phyloP scores from a whole-genome alignment of 805 yeast genomes.

The Clavispora fructus region DNA sequence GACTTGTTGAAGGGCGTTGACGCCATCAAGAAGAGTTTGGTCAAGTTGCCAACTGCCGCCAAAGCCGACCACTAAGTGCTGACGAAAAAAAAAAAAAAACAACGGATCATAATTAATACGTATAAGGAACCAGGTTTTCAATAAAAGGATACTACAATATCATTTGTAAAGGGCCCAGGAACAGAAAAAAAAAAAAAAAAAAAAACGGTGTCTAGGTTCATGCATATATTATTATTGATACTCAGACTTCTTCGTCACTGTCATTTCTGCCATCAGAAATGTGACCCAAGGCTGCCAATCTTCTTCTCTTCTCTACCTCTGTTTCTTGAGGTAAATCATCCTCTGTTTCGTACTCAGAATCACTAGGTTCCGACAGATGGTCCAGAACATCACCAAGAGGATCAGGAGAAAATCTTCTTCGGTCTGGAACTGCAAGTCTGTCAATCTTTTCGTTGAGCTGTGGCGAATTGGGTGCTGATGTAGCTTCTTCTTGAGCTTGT shows the following conservation, averaged over 20 bases:
- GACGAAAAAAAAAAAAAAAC: background rate
- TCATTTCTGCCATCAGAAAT: conserved; percentile 33
- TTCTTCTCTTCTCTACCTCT: conserved; percentile 58
- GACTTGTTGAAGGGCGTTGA: conserved; percentile 80
- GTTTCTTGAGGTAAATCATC: conserved; percentile 45
- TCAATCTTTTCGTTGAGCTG: background rate
- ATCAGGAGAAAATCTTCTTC: background rate
- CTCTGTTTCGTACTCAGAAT: conserved; percentile 15
- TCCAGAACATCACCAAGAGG: conserved; percentile 6
- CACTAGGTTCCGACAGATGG: background rate
- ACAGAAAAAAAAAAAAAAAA: too few species aligned
- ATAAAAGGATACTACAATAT: background rate
- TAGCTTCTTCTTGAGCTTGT: background rate
- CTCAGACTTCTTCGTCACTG: conserved; percentile 46
- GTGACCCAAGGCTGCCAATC: conserved; percentile 54
- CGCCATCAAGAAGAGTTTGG: conserved; percentile 58
- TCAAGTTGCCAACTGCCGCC: conserved; percentile 48
- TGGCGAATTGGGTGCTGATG: background rate
- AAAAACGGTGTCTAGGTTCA: background rate
- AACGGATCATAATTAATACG: background rate
- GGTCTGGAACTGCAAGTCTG: background rate
- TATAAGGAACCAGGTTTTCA: background rate
- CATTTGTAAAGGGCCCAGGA: too few species aligned
- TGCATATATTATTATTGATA: background rate
- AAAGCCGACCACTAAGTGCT: conserved; percentile 37